phyloP scores from a whole-genome alignment of 2,329 filamentous ascomycete species.

The Lithohypha guttulata region DNA sequence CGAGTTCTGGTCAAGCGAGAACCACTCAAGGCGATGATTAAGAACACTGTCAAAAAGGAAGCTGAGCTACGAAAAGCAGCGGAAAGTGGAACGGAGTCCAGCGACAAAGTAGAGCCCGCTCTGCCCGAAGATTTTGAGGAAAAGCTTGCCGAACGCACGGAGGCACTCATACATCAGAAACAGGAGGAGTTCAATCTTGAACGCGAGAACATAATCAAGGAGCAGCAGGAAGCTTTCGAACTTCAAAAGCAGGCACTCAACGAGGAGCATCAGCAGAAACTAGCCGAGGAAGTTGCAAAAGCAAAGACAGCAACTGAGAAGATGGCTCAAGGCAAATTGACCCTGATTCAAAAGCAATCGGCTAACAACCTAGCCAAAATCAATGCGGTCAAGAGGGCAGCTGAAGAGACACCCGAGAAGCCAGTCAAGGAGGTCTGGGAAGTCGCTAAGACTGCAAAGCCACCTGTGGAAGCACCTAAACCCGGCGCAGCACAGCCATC shows the following conservation, averaged over 20 bases:
- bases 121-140: too few relatives aligned
- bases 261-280: constrained; percentile 43
- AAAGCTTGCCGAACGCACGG: constrained; percentile 18
- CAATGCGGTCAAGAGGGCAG: constrained; percentile 64
- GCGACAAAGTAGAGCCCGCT: too few relatives aligned
- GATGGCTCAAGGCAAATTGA: constrained; percentile 62
- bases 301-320: constrained; percentile 56
- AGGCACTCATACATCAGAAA: constrained; percentile 27
- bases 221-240: constrained; percentile 30
- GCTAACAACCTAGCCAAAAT: constrained; percentile 56
- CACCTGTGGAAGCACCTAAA: constrained; percentile 28
- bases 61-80: constrained; percentile 42
- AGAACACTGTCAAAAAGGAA: constrained; percentile 46
- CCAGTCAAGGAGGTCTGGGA: constrained; percentile 82
- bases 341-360: constrained; percentile 41
- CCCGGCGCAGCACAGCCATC: constrained; percentile 25
- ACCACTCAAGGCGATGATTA: constrained; percentile 41
- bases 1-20: constrained; percentile 40
- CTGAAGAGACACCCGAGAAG: constrained; percentile 71
- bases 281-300: constrained; percentile 38
- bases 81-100: too few relatives aligned
- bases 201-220: constrained; percentile 27
- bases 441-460: constrained; percentile 58
- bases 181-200: constrained; percentile 33
- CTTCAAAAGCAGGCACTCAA: constrained; percentile 32